phyloP scores from a whole-genome alignment of 2,329 filamentous ascomycete genomes.

The Calonectria montana region DNA sequence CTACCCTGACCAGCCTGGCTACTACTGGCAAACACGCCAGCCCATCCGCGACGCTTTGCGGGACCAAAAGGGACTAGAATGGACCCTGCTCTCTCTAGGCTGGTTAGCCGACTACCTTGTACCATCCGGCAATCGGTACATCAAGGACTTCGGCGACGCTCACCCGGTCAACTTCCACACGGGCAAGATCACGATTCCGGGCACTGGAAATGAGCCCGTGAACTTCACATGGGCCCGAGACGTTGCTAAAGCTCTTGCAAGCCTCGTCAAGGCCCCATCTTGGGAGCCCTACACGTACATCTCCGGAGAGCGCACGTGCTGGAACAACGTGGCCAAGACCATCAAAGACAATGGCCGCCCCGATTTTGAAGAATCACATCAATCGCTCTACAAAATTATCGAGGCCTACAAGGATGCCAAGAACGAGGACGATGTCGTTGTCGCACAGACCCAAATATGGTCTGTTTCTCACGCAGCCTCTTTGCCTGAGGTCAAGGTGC shows the following conservation, averaged over 20 bases:
- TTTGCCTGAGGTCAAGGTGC: not conserved
- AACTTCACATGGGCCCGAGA: constrained; percentile 8
- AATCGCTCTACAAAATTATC: not conserved
- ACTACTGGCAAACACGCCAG: not conserved
- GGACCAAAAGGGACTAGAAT: not conserved
- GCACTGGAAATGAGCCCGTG: not conserved
- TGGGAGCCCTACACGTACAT: constrained; percentile 10
- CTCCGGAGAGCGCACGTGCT: not conserved
- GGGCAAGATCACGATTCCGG: not conserved
- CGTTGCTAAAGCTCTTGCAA: not conserved
- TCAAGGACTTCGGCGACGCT: constrained; percentile 5
- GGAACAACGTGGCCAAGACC: not conserved
- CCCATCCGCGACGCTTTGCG: not conserved
- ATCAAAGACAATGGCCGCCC: not conserved
- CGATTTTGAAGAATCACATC: not conserved
- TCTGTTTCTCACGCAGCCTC: not conserved
- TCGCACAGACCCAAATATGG: not conserved
- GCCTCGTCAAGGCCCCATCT: not conserved
- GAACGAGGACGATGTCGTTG: not conserved
- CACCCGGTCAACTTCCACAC: not conserved
- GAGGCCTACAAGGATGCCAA: not conserved
- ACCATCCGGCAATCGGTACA: constrained; percentile 5
- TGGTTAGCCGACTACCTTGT: constrained; percentile 8
- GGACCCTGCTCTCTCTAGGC: constrained; percentile 1
- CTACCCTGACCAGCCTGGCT: constrained; percentile 10